Percentiles rank a stretch among this genome's conserved stretches.
Evolutionary conservation across 805 yeast genomes (phyloP).

Genomic region (Starmerella floricola): DNA sequence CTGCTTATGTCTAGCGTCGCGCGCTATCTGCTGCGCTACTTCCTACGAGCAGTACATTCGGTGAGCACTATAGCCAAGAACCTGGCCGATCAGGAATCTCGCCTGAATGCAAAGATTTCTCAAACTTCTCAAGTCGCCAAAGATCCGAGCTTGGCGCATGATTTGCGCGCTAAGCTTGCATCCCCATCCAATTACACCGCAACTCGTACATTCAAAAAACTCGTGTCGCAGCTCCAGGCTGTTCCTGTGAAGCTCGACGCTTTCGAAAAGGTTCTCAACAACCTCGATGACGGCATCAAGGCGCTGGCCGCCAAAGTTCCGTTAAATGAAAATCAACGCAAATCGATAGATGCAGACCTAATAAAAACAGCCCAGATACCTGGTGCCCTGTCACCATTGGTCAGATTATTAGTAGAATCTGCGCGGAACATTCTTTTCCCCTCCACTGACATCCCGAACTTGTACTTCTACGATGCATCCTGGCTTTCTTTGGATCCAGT

Average conservation of each 20-base stretch:
- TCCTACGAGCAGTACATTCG: conserved; percentile 32
- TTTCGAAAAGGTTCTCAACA: conserved; percentile 19
- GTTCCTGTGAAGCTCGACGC: conserved; percentile 19
- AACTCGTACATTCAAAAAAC: conserved; percentile 16
- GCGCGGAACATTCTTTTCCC: conserved; percentile 6
- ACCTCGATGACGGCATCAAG: conserved; percentile 18
- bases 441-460: conserved; percentile 35
- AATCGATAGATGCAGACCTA: conserved; percentile 22
- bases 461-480: conserved; percentile 51
- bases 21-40: conserved; percentile 28
- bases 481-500: conserved; percentile 43
- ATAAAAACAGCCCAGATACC: conserved; percentile 44
- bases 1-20: conserved; percentile 30
- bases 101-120: conserved; percentile 16
- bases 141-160: conserved; percentile 22
- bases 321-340: conserved; percentile 9
- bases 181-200: conserved; percentile 12
- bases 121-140: conserved; percentile 25
- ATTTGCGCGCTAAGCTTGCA: conserved; percentile 15
- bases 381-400: conserved; percentile 29
- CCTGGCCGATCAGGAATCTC: conserved; percentile 14
- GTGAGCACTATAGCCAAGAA: conserved; percentile 17
- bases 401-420: conserved; percentile 27
- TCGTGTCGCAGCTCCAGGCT: conserved; percentile 13
- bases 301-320: conserved; percentile 17